phyloP scores from a whole-genome alignment of 202 grass and related monocot species.

The Eragrostis tef region DNA sequence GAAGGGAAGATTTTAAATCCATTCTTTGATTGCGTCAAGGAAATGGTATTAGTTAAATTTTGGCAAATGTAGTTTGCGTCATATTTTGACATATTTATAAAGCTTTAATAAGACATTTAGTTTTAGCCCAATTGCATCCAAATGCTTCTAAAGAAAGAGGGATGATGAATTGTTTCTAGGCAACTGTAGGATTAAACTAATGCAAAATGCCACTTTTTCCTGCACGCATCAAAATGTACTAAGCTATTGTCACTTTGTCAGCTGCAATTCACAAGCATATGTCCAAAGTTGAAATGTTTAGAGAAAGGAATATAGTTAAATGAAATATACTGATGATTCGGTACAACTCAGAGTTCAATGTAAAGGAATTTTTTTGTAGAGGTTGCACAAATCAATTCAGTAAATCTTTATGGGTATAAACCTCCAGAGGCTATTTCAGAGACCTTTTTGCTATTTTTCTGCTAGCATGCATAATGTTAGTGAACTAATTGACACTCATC shows the following conservation, averaged over 20 bases:
- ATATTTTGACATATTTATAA: slow-evolving; percentile 2
- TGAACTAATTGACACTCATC: slow-evolving; percentile 25
- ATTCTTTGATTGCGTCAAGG: not conserved
- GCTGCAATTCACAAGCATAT: not conserved
- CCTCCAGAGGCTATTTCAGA: not conserved
- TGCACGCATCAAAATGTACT: not conserved
- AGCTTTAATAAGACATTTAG: not conserved
- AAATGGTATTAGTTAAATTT: slow-evolving; percentile 17
- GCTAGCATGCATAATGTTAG: slow-evolving; percentile 2
- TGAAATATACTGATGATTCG: not conserved
- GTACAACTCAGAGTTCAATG: not conserved
- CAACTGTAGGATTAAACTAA: not conserved
- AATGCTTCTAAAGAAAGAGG: not conserved
- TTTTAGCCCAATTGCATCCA: slow-evolving; percentile 10
- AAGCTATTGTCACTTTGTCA: slow-evolving; percentile 13
- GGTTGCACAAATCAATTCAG: not conserved
- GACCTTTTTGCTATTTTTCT: slow-evolving; percentile 3
- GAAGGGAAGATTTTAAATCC: not conserved
- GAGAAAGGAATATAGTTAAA: not conserved
- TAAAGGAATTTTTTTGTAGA: slow-evolving; percentile 18
- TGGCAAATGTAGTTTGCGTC: not conserved
- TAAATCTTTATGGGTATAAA: slow-evolving; percentile 22
- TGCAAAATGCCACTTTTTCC: not conserved
- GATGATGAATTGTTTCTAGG: not conserved
- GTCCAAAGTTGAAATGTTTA: slow-evolving; percentile 9